Base-by-base conservation (phyloP, 164 flowering plant species). In the Nymphaea thermarum region DNA sequence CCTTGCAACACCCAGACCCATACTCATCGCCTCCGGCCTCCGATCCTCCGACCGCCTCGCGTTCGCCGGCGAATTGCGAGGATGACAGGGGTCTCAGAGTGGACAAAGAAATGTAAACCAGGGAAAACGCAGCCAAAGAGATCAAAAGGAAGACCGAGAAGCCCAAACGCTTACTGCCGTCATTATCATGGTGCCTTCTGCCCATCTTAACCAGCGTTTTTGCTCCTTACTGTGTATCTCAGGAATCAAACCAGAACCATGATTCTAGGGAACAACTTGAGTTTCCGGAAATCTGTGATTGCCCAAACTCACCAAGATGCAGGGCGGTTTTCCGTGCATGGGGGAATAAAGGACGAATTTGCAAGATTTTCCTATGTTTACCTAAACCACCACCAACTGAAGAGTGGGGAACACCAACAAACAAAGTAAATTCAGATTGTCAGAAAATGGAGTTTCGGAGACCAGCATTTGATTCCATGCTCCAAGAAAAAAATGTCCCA, bases 81-180 rank as follows among this genome's bases (percentile, higher is more conserved):
- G 72, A 45, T 75, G 76, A 59, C 82, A 70, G 17, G 78, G 70
- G 4, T 66, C 12, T 4, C 88, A 80, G 44, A 86, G 70, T 66
- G 72, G 89, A 80, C 44, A 86, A 69, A 65, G 72, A 74, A 25
- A 80, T 65, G 74, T 87, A 91, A 7, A 83, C 87, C 68, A 84
- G 57, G 60, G 81, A 71, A 67, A 80, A 85, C 3, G 91, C 82
- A 7, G 79, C 41, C 17, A 83, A 43, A 61, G 82, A 80, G 76
- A 84, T 63, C 36, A 77, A 51, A 11, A 84, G 80, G 44, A 85
- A 78, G 74, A 74, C 51, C 61, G 78, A 42, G 55, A 74, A 67
- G 41, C 77, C 73, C 71, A 74, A 79, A 47, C 85, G 82, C 64
- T 75, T 60, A 51, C 57, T 8, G 60, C 81, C 65, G 41, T 80